These are phyloP conservation scores for Imleria badia DNA, from an alignment of 768 basidiomycete species.

Conservation along the genomic window DNA sequence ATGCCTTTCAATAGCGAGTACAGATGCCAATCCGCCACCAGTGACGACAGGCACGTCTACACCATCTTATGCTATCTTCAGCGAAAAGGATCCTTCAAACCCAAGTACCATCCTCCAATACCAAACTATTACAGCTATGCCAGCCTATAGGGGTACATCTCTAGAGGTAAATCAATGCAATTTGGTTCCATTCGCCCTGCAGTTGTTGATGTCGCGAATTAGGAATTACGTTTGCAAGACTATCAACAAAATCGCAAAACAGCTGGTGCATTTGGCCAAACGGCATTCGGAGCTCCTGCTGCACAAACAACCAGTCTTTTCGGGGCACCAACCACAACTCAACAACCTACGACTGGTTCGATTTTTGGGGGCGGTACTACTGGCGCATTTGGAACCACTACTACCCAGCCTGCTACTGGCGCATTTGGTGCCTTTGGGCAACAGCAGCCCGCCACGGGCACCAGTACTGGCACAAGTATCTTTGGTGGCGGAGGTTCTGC, in stretches of 20 bases:
- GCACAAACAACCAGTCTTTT: conserved; percentile 28
- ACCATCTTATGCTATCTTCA: conserved; percentile 56
- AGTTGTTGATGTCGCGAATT: conserved; percentile 3
- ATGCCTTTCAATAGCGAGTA: conserved; percentile 28
- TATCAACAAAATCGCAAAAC: conserved; percentile 74
- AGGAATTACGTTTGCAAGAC: conserved; percentile 80
- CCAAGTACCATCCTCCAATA: conserved; percentile 57
- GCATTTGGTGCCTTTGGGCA: conserved; percentile 35
- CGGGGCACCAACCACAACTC: conserved; percentile 26
- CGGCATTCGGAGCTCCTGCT: conserved; percentile 29
- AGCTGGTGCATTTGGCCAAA: conserved; percentile 59
- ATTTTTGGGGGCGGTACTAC: conserved; percentile 30
- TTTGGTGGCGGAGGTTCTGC: conserved; percentile 43
- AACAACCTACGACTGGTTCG: conserved; percentile 30
- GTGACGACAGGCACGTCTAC: conserved; percentile 70
- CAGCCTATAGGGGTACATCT: conserved; percentile 73
- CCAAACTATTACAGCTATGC: conserved; percentile 81
- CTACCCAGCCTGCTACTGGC: conserved; percentile 28
- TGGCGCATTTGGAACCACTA: conserved; percentile 22
- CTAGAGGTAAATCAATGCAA: conserved; percentile 53
- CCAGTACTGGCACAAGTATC: conserved; percentile 36
- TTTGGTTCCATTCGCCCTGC: background rate
- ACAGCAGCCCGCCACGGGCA: conserved; percentile 37
- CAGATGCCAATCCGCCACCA: conserved; percentile 44
- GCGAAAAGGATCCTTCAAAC: conserved; percentile 64